Evolutionary conservation across 2,329 filamentous ascomycete genomes (phyloP), one percentile per base, ranked within the genome.

Genomic region (Aureobasidium mangrovei): DNA sequence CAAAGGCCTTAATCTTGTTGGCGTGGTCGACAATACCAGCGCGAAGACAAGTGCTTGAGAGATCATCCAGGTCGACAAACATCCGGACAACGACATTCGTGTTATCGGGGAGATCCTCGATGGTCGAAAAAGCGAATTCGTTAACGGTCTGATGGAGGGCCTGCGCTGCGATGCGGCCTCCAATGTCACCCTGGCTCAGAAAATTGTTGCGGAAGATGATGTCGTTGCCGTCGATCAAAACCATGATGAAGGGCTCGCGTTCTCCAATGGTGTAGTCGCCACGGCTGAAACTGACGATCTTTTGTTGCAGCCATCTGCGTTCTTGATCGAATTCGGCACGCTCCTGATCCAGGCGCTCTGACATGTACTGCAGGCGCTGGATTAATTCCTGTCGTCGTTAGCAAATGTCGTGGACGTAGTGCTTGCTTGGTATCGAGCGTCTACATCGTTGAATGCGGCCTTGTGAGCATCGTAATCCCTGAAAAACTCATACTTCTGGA

Each of bases 181-280:
- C 82, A 2, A 79, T 73, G 40, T 73, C 70, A 5, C 65, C 65
- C 10, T 60, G 60, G 26, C 56, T 56, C 9, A 68, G 56, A n/a
- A 66, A 59, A 27, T 54, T 49, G 31, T 59, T 58, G 43, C 60
- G 60, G 57, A 68, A 67, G 43, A 77, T 63, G 60, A 83, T 81
- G 47, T 77, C 78, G 63, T 84, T 79, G 24, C 81, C 82, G 57
- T 85, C 81, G 24, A 85, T 70, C 2, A 85, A 68, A 12, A 84
- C 76, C 3, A 84, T 69, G 3, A 80, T 77, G 60, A 82, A 84
- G 0, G 80, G 75, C 57, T 79, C 77, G 29, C 74, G 73, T 27
- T 78, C 67, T 44, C 27, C 9, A 44, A n/a, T 7, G 28, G 26
- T 27, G 24, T 24, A 7, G 12, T 18, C 31, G 24, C 9, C 2